These are phyloP conservation scores for Leucoagaricus sp. DNA, from an alignment of 1,284 basidiomycete species.

Conservation along the genomic window DNA sequence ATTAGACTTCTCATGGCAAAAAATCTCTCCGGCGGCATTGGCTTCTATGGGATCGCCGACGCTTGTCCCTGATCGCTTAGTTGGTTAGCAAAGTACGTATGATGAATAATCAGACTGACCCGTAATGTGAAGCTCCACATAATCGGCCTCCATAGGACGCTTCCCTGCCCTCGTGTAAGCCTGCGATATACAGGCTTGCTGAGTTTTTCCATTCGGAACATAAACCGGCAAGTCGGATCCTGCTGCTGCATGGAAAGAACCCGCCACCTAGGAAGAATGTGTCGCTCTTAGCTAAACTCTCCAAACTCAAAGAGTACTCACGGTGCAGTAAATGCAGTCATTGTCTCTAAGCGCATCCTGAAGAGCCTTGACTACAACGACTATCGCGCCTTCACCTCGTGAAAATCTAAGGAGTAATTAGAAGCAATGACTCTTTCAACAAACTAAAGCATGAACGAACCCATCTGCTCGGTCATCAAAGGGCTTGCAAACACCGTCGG, in stretches of 20 bases:
- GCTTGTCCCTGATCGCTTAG: slow-evolving; percentile 36
- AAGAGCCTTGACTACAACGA: slow-evolving; percentile 34
- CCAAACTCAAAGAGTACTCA: slow-evolving; percentile 19
- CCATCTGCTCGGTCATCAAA: slow-evolving; percentile 51
- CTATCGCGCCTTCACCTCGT: slow-evolving; percentile 33
- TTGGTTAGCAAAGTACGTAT: background rate
- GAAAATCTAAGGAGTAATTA: slow-evolving; percentile 26
- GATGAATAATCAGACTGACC: slow-evolving; percentile 26
- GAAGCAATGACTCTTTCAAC: too few relatives aligned
- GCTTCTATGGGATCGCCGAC: slow-evolving; percentile 51
- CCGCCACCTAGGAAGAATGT: slow-evolving; percentile 34
- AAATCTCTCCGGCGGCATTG: slow-evolving; percentile 45
- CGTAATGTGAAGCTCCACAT: slow-evolving; percentile 50
- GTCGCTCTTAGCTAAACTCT: background rate
- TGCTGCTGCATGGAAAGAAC: slow-evolving; percentile 39
- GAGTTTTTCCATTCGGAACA: slow-evolving; percentile 40
- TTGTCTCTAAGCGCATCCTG: slow-evolving; percentile 30
- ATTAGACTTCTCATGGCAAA: slow-evolving; percentile 28
- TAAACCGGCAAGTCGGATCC: slow-evolving; percentile 37
- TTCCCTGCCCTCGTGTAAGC: slow-evolving; percentile 31
- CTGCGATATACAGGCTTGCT: slow-evolving; percentile 28
- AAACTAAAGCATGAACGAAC: slow-evolving; percentile 24
- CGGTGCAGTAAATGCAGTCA: slow-evolving; percentile 35
- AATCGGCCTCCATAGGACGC: slow-evolving; percentile 42
- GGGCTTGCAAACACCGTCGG: slow-evolving; percentile 49